Evolutionary conservation across 495 filamentous ascomycete genomes (phyloP), one percentile per base, ranked within the genome.

Genomic region (Penicillium bovifimosum): DNA sequence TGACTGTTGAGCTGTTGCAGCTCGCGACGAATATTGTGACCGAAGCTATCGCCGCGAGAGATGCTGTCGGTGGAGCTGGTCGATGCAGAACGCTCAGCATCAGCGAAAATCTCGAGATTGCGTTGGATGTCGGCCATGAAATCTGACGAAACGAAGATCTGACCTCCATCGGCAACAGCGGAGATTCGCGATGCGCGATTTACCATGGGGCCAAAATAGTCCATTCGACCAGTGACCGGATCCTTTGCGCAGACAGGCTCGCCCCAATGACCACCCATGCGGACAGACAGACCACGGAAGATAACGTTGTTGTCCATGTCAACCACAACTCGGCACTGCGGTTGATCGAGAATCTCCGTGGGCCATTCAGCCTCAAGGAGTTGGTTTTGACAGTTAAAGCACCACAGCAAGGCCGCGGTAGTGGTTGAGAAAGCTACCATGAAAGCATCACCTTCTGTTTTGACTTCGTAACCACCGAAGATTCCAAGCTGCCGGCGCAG

Each of bases 171-270:
- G n/a, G 93, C 93, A 45, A 90, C 90, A 33, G 87, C 83, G 6
- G 88, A 92, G 44, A 99, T 93, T 68, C 93, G 86, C 42, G 91
- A 86, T 0, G 93, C 90, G 53, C 92, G 88, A 68, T 99, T 99
- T 55, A 99, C 93, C 90, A 99, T 97, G 1, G 95, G 93, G 8
- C 93, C 93, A 68, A 96, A 97, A 69, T 99, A 99, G 64, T 99
- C 93, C 93, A 99, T 99, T 35, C 93, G 90, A 41, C 90, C 84
- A 9, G 93, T 99, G 6, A 99, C 88, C 0, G 93, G 92, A 67
- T 99, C 93, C 29, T 86, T 85, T 64, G 97, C 93, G 59, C 89
- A 95, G 47, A 99, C 90, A 27, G 95, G 93, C 39, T 86, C 81
- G 47, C 93, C 93, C 84, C 86, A 97, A 64, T 99, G 93, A 39